Conservation (phyloP, 75 land plant species). For the Cupressus sempervirens region DNA sequence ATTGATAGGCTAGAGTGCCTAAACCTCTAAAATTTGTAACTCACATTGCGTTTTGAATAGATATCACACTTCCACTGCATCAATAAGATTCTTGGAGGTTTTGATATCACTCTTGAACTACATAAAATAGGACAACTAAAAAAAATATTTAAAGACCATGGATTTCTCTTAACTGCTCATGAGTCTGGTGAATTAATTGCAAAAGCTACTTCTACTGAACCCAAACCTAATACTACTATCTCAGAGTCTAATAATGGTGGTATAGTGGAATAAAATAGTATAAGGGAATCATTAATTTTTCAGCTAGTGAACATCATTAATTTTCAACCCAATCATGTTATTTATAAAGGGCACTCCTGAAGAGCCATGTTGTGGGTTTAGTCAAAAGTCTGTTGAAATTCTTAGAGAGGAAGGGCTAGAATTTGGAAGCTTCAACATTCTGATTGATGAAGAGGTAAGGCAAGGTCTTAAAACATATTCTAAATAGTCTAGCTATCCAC, state of each 20-base stretch:
- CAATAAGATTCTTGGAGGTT: slow-evolving; percentile 87
- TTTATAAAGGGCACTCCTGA: slow-evolving; percentile 72
- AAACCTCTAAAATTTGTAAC: too few relatives aligned
- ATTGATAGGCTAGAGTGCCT: slow-evolving; percentile 68
- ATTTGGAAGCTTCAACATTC: slow-evolving; percentile 65
- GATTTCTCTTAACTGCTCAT: slow-evolving; percentile 6
- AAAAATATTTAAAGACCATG: slow-evolving; percentile 50
- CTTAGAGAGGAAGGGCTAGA: slow-evolving; percentile 49
- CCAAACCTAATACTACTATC: too few relatives aligned
- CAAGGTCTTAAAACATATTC: slow-evolving; percentile 79
- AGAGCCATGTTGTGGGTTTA: slow-evolving; percentile 82
- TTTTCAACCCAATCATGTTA: too few relatives aligned
- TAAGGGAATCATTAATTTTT: too few relatives aligned
- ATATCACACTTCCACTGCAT: slow-evolving; percentile 85
- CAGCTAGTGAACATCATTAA: too few relatives aligned
- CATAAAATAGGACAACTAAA: slow-evolving; percentile 76
- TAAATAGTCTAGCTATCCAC: slow-evolving; percentile 94
- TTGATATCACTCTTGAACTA: slow-evolving; percentile 79
- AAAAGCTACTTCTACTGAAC: too few relatives aligned
- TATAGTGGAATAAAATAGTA: too few relatives aligned
- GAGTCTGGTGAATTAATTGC: too few relatives aligned
- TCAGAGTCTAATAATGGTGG: too few relatives aligned
- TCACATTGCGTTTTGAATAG: too few relatives aligned
- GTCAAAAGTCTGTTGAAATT: slow-evolving; percentile 69
- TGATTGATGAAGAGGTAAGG: slow-evolving; percentile 69